phyloP scores from a whole-genome alignment of 768 basidiomycete genomes.

The Mycena galopus region DNA sequence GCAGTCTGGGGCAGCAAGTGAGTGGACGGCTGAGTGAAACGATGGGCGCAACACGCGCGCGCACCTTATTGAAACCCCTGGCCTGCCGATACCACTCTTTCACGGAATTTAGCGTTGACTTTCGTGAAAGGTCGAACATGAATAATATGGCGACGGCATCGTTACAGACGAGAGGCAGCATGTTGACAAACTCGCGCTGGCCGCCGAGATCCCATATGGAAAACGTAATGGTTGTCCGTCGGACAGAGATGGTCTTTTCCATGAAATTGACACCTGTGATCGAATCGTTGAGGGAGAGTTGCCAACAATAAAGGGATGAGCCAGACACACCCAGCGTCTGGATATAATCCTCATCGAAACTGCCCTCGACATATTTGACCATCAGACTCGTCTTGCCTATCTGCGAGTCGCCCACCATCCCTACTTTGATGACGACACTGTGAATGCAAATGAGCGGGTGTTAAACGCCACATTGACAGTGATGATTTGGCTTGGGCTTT shows the following conservation, averaged over 20 bases:
- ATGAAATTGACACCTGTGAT: constrained; percentile 94
- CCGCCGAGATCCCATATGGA: constrained; percentile 99
- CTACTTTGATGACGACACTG: constrained; percentile 97
- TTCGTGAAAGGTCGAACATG: constrained; percentile 99
- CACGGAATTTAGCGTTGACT: constrained; percentile 97
- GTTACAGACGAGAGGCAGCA: constrained; percentile 98
- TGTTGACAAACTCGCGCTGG: constrained; percentile 98
- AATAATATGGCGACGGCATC: constrained; percentile 99
- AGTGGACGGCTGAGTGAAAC: background rate
- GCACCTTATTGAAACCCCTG: constrained; percentile 97
- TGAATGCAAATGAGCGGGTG: constrained; percentile 21
- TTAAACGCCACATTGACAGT: background rate
- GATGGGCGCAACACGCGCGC: constrained; percentile 36
- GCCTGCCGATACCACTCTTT: constrained; percentile 99
- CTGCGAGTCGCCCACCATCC: constrained; percentile 99
- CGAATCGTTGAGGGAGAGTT: constrained; percentile 2
- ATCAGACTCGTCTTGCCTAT: constrained; percentile 99
- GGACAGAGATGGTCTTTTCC: constrained; percentile 99
- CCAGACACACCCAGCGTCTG: constrained; percentile 90
- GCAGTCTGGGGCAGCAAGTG: constrained; percentile 75
- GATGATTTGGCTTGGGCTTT: background rate
- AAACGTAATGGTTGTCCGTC: constrained; percentile 98
- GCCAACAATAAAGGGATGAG: background rate
- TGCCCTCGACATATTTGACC: constrained; percentile 99
- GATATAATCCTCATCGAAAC: constrained; percentile 99